Base-by-base conservation (phyloP, 371 early-diverging fungal species). In the Mucor sp. region DNA sequence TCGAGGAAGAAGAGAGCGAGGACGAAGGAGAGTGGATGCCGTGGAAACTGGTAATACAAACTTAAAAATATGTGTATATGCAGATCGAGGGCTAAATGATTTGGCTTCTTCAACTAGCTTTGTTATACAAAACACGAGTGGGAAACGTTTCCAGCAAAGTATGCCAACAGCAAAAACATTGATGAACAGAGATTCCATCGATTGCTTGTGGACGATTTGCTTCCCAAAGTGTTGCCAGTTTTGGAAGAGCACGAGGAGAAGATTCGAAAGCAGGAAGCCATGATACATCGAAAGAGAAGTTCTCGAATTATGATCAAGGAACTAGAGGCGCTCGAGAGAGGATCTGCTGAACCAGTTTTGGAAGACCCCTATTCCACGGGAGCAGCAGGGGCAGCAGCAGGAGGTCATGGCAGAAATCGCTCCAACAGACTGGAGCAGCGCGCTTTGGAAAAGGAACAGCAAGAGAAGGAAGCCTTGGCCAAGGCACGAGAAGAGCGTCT, bases 221-320 rank as follows among this genome's bases (percentile, higher is more conserved):
- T 90, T 15, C 90, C 90, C 9, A 85, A 87, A 60, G 82, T 90
- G 0, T 55, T 90, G 2, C 79, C 85, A 1, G 87, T 83, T 6
- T 60, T 90, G 1, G 71, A 82, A 73, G 85, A 85, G 60, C 83
- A 80, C 44, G 88, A 88, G 39, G 81, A 80, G 53, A 79, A 80
- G 50, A 58, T 74, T 32, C 76, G 74, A 55, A 81, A 83, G 43
- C 71, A 83, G 28, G 89, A 87, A 44, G 89, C 89, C 1, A 66
- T 89, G 8, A 62, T 73, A n/a, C 77, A 87, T 47, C 82, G 90
- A 39, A 92, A 90, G 63, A 67, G 93, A 44, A 89, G 90, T 25
- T 86, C 90, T 15, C 85, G 91, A 33, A 81, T 90, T 21, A 85
- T 89, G 66, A 78, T 85, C 56, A 77, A 75, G 35, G 88, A 86